Evolutionary conservation across 2,329 filamentous ascomycete genomes (phyloP), one percentile per base, ranked within the genome.

Genomic region (Metarhizium sp.): DNA sequence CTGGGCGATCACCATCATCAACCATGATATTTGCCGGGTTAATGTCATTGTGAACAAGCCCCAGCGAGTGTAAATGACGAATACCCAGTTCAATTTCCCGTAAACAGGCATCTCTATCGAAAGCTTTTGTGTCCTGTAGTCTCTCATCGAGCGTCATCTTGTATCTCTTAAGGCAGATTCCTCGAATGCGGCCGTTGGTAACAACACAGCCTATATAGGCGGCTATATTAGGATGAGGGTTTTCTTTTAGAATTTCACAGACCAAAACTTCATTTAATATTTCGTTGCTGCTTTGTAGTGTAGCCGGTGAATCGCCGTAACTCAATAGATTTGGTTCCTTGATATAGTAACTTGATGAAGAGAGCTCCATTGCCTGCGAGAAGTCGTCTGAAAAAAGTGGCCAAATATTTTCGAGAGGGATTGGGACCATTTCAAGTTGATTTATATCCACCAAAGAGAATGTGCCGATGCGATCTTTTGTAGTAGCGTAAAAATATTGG

Each of bases 21-120:
- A 73, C 48, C 59, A 69, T 69, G 10, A 72, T 63, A 52, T 71
- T 71, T 38, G 59, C 59, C 7, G 67, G 66, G 50, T 65, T 68
- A 48, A 73, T 66, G 52, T 70, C 66, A 56, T 72, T 73, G 57
- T 72, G 69, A 10, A 69, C 63, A 38, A 65, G 51, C 0, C 66
- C 69, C 1, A 72, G 60, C 2, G 60, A 63, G 58, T 72, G 69
- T 18, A 72, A 58, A 59, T 71, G 67, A 54, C 59, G 57, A 7
- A 72, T 59, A 25, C 63, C 69, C 14, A 30, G 50, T 49, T 59
- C 56, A 25, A 63, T 52, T 16, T 58, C 59, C 52, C 43, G 34
- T 56, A 60, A 47, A 55, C 53, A 7, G 25, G 46, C 29, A 51
- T 25, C 54, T 52, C 36, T 29, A 56, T 60, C 30, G 13, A 38